phyloP scores from a whole-genome alignment of 768 basidiomycete species.

The Xanthoconium purpureum region DNA sequence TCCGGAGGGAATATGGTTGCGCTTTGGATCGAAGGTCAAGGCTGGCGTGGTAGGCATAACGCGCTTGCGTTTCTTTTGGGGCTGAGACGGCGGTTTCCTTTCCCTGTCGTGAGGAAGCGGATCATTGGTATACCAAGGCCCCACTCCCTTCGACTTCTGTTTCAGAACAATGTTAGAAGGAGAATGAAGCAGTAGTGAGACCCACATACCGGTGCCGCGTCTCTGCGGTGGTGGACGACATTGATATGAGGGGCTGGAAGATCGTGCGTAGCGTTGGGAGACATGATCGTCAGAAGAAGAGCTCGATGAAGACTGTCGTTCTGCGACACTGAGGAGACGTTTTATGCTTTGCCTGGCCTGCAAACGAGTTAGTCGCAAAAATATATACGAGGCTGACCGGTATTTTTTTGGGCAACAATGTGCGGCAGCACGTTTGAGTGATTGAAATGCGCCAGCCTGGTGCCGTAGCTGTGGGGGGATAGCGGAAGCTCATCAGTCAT shows the following conservation, averaged over 20 bases:
- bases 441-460: slow-evolving; percentile 34
- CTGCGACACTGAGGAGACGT: slow-evolving; percentile 11
- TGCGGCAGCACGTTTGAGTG: slow-evolving; percentile 25
- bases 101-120: slow-evolving; percentile 27
- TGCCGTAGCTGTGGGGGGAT: slow-evolving; percentile 33
- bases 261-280: slow-evolving; percentile 14
- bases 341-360: slow-evolving; percentile 11
- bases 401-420: slow-evolving; percentile 17
- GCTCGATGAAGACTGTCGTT: slow-evolving; percentile 6
- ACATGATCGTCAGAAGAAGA: slow-evolving; percentile 11
- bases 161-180: slow-evolving; percentile 7
- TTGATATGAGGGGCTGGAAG: slow-evolving; percentile 2
- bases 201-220: slow-evolving; percentile 18
- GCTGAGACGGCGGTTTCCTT: slow-evolving; percentile 15
- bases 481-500: slow-evolving; percentile 21
- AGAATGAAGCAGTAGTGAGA: slow-evolving; percentile 11
- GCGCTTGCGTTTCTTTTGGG: slow-evolving; percentile 26
- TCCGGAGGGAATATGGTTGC: slow-evolving; percentile 23
- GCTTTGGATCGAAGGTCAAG: slow-evolving; percentile 19
- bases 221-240: slow-evolving; percentile 17
- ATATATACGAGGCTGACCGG: slow-evolving; percentile 30
- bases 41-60: slow-evolving; percentile 16
- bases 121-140: slow-evolving; percentile 18
- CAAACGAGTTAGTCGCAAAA: slow-evolving; percentile 9
- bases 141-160: slow-evolving; percentile 23